These are phyloP conservation scores for Globomyces sp. DNA, from an alignment of 371 early-diverging fungal genomes.

Conservation along the genomic window DNA sequence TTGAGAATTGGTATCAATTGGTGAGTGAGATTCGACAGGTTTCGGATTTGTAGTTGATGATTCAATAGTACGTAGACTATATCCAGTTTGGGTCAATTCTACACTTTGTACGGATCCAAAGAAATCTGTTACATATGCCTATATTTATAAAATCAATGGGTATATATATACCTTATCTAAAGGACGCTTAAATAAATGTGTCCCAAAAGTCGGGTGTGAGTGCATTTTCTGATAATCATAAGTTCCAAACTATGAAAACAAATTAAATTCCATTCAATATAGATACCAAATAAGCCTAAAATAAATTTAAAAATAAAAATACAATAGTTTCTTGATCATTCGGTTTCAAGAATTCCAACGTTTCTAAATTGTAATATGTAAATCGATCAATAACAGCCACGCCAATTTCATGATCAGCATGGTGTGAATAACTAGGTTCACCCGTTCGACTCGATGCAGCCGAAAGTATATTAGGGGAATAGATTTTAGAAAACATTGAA, in stretches of 20 bases:
- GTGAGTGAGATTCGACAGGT: too few relatives aligned
- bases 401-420: conserved; percentile 86
- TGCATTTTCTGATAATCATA: conserved; percentile 70
- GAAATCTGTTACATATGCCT: conserved; percentile 87
- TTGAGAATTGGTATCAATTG: too few relatives aligned
- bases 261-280: not conserved
- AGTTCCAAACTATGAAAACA: conserved; percentile 61
- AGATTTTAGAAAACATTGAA: conserved; percentile 87
- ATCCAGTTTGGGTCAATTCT: conserved; percentile 52
- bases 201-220: conserved; percentile 78
- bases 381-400: conserved; percentile 96
- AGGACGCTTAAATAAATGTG: conserved; percentile 75
- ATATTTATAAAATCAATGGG: conserved; percentile 24
- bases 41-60: too few relatives aligned
- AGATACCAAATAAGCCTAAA: not conserved
- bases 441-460: conserved; percentile 83
- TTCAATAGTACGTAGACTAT: too few relatives aligned
- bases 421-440: conserved; percentile 95
- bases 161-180: conserved; percentile 32
- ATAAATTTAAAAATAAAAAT: conserved; percentile 57
- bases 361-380: conserved; percentile 90
- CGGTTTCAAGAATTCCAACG: conserved; percentile 78
- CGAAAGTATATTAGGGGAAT: conserved; percentile 88
- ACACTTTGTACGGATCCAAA: conserved; percentile 91
- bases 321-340: conserved; percentile 72